Percentiles rank a stretch among this genome's conserved stretches.
Evolutionary conservation across 1,284 basidiomycete genomes (phyloP).

Genomic region (Athelia sp.): DNA sequence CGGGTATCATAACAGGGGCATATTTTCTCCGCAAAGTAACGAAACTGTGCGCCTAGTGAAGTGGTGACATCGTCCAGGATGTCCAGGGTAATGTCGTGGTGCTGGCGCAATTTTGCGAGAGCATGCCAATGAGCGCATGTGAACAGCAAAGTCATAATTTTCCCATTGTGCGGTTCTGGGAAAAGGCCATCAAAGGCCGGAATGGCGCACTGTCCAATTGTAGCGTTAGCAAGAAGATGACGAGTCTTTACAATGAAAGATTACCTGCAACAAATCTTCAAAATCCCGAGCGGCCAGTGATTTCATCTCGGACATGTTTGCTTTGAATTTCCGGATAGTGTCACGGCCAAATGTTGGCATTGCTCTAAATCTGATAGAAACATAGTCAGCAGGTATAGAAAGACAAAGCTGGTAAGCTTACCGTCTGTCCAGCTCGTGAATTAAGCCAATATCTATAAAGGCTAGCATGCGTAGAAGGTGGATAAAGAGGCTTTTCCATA

Average conservation of each 20-base stretch:
- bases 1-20: slow-evolving; percentile 13
- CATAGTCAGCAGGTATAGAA: neutral
- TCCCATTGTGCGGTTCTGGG: slow-evolving; percentile 11
- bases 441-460: neutral
- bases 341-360: slow-evolving; percentile 5
- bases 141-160: slow-evolving; percentile 18
- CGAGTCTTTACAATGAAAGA: neutral
- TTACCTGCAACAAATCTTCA: slow-evolving; percentile 7
- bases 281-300: slow-evolving; percentile 8
- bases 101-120: slow-evolving; percentile 16
- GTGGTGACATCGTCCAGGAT: slow-evolving; percentile 8
- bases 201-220: neutral
- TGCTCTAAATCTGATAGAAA: slow-evolving; percentile 4
- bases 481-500: slow-evolving; percentile 17
- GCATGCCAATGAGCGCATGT: slow-evolving; percentile 18
- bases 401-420: neutral
- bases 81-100: slow-evolving; percentile 12
- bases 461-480: slow-evolving; percentile 16
- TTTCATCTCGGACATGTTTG: slow-evolving; percentile 15
- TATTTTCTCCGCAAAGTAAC: slow-evolving; percentile 11
- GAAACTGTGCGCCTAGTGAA: slow-evolving; percentile 9
- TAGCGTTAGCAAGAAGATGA: neutral
- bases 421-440: slow-evolving; percentile 10
- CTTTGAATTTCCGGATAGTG: slow-evolving; percentile 8
- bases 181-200: slow-evolving; percentile 17